Evolutionary conservation across 768 basidiomycete species (phyloP), one percentile per base, ranked within the genome.

Genomic region (Phanerochaete carnosa): DNA sequence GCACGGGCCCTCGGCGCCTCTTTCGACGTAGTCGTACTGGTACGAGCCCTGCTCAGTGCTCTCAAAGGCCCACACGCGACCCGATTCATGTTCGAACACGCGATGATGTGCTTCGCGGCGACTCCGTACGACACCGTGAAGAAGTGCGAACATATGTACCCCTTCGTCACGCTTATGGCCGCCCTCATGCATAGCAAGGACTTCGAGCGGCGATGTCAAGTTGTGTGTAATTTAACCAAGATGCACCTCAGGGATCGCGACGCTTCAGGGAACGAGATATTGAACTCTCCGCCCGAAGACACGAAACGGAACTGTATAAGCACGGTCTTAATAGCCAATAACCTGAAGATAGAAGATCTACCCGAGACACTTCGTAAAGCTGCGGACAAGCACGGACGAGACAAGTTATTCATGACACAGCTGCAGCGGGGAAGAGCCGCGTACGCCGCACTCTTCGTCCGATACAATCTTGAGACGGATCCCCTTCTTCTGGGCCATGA

Each of bases 41-140:
- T 29, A 4, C 29, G 29, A 16, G 49, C 57, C 4, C n/a, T 58
- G 30, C 57, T 58, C 33, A 47, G 35, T 29, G 46, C 33, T 3
- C 30, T 58, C 25, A 26, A 35, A n/a, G 39, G 23, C 12, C 33
- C 57, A 3, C n/a, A 26, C 11, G 29, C 46, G 13, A 35, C 46
- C 30, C 3, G 2, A 2, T 58, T 29, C 28, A 13, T 58, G 49
- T 35, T 58, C 23, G 47, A 51, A n/a, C 57, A 58, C 57, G 57
- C 57, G 3, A 33, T 52, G 23, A 11, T n/a, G 19, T 58, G 57
- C 37, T 46, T 58, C 45, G 26, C 13, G 6, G 46, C 57, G 7
- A 16, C 2, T 8, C 3, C 12, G 22, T 50, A 49, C 43, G 29
- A 49, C 25, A 60, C 39, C 23, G 39, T 25, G 25, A 6, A 45